These are phyloP conservation scores for Aspergillus japonicus DNA, from an alignment of 2,329 filamentous ascomycete genomes.

Conservation along the genomic window DNA sequence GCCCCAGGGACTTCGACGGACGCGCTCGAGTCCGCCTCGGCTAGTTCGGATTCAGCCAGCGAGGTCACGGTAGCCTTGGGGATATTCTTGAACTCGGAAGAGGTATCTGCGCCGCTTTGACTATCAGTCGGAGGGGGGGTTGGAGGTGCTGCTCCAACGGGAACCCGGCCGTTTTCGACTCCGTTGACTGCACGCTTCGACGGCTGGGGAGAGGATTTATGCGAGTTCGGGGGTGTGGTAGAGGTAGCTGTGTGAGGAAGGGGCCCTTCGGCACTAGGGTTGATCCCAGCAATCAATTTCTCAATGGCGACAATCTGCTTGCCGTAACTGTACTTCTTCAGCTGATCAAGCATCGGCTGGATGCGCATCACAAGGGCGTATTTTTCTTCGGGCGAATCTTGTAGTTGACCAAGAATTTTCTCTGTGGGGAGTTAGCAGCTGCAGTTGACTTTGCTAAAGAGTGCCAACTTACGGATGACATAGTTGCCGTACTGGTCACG, in stretches of 20 bases:
- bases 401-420: constrained; percentile 68
- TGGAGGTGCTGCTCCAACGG: constrained; percentile 58
- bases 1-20: constrained; percentile 28
- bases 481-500: constrained; percentile 94
- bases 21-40: constrained; percentile 25
- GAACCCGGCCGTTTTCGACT: constrained; percentile 46
- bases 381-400: constrained; percentile 54
- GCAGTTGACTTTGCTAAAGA: not conserved
- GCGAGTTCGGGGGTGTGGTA: constrained; percentile 40
- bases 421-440: constrained; percentile 56
- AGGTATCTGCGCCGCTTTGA: constrained; percentile 58
- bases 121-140: constrained; percentile 67
- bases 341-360: constrained; percentile 58
- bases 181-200: constrained; percentile 32
- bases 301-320: constrained; percentile 68
- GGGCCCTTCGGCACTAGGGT: constrained; percentile 24
- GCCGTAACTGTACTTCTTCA: constrained; percentile 64
- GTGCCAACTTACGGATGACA: constrained; percentile 75
- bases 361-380: constrained; percentile 63
- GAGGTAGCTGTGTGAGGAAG: constrained; percentile 35
- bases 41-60: constrained; percentile 32
- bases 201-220: constrained; percentile 41
- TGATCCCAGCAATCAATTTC: constrained; percentile 49
- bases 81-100: constrained; percentile 38
- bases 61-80: constrained; percentile 36